Percentiles rank a stretch among this genome's conserved stretches.
phyloP scores from a whole-genome alignment of 257 asterid species.

The Leptodermis oblonga region DNA sequence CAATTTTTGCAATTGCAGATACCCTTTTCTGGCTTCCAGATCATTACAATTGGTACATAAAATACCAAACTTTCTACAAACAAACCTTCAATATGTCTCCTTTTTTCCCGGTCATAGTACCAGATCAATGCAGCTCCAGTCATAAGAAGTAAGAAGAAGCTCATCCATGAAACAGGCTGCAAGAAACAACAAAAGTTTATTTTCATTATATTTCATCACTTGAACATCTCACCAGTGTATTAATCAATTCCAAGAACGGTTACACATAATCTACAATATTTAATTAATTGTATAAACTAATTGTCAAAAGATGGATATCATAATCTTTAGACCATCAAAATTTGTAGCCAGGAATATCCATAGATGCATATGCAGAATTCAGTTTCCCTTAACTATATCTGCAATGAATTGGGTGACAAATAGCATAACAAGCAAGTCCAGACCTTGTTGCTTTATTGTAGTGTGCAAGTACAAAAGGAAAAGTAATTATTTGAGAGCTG shows the following conservation, averaged over 20 bases:
- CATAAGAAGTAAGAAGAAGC: conserved; percentile 70
- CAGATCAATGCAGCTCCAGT: conserved; percentile 74
- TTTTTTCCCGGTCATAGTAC: conserved; percentile 85
- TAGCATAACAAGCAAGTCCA: background rate
- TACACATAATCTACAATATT: background rate
- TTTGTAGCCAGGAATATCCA: background rate
- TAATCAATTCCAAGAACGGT: background rate
- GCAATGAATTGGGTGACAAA: background rate
- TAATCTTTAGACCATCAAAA: background rate
- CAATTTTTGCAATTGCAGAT: background rate
- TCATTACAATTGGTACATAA: background rate
- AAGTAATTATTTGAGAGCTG: background rate
- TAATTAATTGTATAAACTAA: background rate
- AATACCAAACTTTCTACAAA: conserved; percentile 45
- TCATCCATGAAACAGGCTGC: conserved; percentile 91
- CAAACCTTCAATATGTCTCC: conserved; percentile 78
- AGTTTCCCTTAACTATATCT: background rate
- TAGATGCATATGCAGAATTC: background rate
- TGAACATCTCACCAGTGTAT: background rate
- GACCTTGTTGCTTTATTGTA: background rate
- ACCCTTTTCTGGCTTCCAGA: background rate
- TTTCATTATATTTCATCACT: background rate
- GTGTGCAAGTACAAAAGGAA: background rate
- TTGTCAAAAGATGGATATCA: no score
- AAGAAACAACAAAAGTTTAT: conserved; percentile 2